Evolutionary conservation across 139 green algal species (phyloP), one percentile per base, ranked within the genome.

Genomic region (Chlorella sp.): DNA sequence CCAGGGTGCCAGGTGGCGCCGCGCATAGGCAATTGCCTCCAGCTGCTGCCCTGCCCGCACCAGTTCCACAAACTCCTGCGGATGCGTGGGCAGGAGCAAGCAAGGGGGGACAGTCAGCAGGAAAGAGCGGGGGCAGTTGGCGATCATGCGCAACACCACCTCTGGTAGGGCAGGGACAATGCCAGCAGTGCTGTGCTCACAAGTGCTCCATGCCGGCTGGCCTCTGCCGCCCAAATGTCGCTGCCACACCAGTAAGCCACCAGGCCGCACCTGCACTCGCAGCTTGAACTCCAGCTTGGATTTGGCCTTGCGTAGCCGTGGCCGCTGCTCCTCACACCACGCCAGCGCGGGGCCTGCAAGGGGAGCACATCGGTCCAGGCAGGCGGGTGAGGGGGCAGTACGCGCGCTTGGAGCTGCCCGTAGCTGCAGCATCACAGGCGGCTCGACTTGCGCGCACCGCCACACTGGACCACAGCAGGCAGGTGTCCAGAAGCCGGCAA

Each of bases 11-110:
- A 98, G 83, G 81, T 98, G 85, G 32, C 85, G 44, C 25, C 93
- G 91, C 5, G 96, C 95, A 83, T 99, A 97, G 1, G 64, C 56
- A 34, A 99, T 92, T 3, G 96, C 96, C 21, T 93, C 89, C 32
- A 91, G 23, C 65, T 92, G 86, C 56, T 89, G 34, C 11, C 84
- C 92, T 34, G 70, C n/a, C 16, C 94, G 92, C 60, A 98, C 94
- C n/a, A 97, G 91, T 86, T 99, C 95, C 1, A 99, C 86, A 78
- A 98, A 99, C 88, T 98, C 96, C 93, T 98, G 88, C 90, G 2
- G 51, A n/a, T n/a, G n/a, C n/a, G 12, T 0, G 26, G 44, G 25
- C 1, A 39, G 28, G 13, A 64, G 17, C 0, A 17, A 65, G 2
- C 18, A 15, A 30, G 21, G 69, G 69, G 68, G 17, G 32, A 44